Evolutionary conservation across 1,139 yeast species (phyloP).

Genomic region (Candida anutae): DNA sequence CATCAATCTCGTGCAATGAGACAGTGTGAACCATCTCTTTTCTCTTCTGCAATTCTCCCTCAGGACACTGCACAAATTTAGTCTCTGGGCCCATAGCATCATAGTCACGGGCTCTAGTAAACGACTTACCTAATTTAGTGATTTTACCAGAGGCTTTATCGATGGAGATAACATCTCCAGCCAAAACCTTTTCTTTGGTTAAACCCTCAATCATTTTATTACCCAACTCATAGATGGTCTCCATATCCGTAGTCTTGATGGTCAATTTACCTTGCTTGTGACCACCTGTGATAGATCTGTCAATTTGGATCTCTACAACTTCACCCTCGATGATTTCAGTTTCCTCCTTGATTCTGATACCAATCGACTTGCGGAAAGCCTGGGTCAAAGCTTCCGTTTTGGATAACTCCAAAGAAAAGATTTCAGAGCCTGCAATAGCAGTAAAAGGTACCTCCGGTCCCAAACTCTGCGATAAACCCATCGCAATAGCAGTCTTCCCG

Average conservation of each 20-base stretch:
- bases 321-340: constrained; percentile 98
- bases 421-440: constrained; percentile 89
- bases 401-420: constrained; percentile 82
- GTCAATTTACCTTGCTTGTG: constrained; percentile 97
- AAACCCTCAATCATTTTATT: constrained; percentile 96
- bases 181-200: constrained; percentile 90
- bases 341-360: constrained; percentile 91
- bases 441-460: constrained; percentile 95
- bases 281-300: constrained; percentile 93
- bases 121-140: constrained; percentile 89
- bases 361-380: constrained; percentile 92
- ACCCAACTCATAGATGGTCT: constrained; percentile 94
- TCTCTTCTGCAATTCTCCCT: constrained; percentile 94
- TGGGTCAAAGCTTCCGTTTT: constrained; percentile 95
- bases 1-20: constrained; percentile 95
- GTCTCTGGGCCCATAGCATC: constrained; percentile 99
- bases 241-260: constrained; percentile 98
- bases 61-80: constrained; percentile 96
- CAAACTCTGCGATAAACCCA: constrained; percentile 86
- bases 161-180: constrained; percentile 94
- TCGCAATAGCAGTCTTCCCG: constrained; percentile 98
- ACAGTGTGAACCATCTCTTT: constrained; percentile 95
- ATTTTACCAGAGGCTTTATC: constrained; percentile 95
- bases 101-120: constrained; percentile 92
- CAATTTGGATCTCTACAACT: constrained; percentile 96